Percentiles rank a stretch among this genome's conserved stretches.
Evolutionary conservation across 2,329 filamentous ascomycete genomes (phyloP).

Genomic region (Diplodia seriata): DNA sequence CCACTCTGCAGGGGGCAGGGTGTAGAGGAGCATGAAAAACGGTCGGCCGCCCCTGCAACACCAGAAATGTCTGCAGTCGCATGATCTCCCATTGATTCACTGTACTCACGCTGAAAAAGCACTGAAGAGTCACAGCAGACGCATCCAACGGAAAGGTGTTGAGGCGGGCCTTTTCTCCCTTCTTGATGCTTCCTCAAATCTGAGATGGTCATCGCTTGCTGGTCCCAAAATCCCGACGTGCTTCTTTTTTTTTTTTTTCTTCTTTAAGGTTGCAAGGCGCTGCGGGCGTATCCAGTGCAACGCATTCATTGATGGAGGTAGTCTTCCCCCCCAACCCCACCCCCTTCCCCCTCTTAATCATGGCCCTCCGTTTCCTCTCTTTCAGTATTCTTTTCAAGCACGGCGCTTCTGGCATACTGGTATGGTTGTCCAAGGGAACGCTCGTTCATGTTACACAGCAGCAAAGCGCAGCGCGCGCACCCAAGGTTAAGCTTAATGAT

Average conservation of each 20-base stretch:
- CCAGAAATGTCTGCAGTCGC: constrained; percentile 20
- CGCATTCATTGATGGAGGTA: background rate
- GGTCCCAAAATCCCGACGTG: background rate
- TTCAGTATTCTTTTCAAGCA: constrained; percentile 7
- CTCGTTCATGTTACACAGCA: constrained; percentile 6
- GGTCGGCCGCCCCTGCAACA: constrained; percentile 13
- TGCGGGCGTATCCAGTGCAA: constrained; percentile 16
- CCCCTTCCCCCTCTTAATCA: background rate
- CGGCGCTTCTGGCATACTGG: constrained; percentile 21
- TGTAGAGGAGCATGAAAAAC: constrained; percentile 56
- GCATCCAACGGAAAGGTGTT: background rate
- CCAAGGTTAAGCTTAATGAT: constrained; percentile 6
- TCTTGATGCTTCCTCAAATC: background rate
- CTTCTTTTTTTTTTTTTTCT: background rate
- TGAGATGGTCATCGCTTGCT: background rate
- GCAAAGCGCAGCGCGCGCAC: constrained; percentile 5
- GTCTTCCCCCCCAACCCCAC: background rate
- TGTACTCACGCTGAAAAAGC: background rate
- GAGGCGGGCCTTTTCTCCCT: background rate
- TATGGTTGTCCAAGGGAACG: constrained; percentile 2
- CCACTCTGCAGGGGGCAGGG: constrained; percentile 67
- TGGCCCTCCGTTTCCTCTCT: background rate
- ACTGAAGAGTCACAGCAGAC: background rate
- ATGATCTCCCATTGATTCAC: constrained; percentile 16
- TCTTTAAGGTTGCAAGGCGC: constrained; percentile 2